Evolutionary conservation across 2,329 filamentous ascomycete genomes (phyloP).

Genomic region (Paraphoma chrysanthemicola): DNA sequence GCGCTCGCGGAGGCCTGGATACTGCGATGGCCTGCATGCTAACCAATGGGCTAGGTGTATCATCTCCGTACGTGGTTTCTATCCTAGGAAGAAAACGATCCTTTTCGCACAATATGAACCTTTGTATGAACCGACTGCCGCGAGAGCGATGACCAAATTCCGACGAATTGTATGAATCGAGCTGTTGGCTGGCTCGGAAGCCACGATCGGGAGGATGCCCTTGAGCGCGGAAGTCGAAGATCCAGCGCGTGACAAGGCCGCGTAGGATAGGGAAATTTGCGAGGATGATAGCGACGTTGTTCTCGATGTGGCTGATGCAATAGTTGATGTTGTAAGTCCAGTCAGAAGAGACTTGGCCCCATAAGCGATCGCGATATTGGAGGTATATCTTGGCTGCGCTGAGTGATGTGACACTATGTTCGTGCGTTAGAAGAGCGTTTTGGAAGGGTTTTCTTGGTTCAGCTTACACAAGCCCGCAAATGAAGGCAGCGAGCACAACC

Average conservation of each 20-base stretch:
- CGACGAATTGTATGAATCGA: constrained; percentile 34
- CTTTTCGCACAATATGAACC: neutral
- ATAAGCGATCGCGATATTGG: constrained; percentile 49
- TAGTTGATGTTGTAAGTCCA: constrained; percentile 52
- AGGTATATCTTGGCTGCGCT: constrained; percentile 50
- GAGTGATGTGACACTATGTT: constrained; percentile 40
- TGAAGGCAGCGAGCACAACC: constrained; percentile 47
- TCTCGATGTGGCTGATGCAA: constrained; percentile 51
- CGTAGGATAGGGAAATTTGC: constrained; percentile 50
- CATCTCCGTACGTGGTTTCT: neutral
- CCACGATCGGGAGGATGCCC: constrained; percentile 37
- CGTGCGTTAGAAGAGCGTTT: neutral
- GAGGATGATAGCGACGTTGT: constrained; percentile 50
- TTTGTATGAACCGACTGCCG: neutral
- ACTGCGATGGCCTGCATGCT: neutral
- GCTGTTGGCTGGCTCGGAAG: constrained; percentile 33
- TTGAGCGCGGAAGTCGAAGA: constrained; percentile 45
- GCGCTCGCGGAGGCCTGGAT: neutral
- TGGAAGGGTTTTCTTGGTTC: neutral
- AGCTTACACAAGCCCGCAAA: constrained; percentile 42
- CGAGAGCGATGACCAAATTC: constrained; percentile 28
- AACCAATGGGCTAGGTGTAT: neutral
- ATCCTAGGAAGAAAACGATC: neutral
- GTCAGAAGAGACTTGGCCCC: constrained; percentile 39
- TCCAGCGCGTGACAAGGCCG: constrained; percentile 49